These are phyloP conservation scores for Platanthera guangdongensis DNA, from an alignment of 106 monocot species.

Conservation along the genomic window DNA sequence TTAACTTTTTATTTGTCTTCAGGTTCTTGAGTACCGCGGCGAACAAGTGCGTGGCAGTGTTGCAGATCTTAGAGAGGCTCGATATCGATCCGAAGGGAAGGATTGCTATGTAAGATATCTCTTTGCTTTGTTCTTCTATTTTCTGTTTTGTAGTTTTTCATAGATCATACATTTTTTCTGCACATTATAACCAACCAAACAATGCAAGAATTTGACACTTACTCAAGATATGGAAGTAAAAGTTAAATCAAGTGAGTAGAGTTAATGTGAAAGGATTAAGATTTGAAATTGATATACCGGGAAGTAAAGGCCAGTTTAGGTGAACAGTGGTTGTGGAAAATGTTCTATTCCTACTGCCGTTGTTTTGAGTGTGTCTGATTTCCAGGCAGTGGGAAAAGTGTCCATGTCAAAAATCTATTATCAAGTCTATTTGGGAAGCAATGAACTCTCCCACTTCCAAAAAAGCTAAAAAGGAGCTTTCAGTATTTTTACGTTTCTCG, in stretches of 20 bases:
- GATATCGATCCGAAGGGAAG: constrained; percentile 58
- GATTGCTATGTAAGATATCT: constrained; percentile 78
- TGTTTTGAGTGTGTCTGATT: too few relatives aligned
- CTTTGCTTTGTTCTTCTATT: constrained; percentile 2
- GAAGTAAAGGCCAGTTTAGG: too few relatives aligned
- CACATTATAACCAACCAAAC: not conserved
- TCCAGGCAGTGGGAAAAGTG: too few relatives aligned
- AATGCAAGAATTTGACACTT: not conserved
- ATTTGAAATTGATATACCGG: not conserved
- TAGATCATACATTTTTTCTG: not conserved
- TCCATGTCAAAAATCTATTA: too few relatives aligned
- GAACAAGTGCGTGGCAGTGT: constrained; percentile 88
- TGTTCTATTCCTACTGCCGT: too few relatives aligned
- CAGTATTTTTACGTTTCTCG: too few relatives aligned
- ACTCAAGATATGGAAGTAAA: not conserved
- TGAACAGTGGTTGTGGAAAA: too few relatives aligned
- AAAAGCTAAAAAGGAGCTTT: too few relatives aligned
- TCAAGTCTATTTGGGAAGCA: too few relatives aligned
- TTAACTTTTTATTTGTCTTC: not conserved
- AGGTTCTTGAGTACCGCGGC: constrained; percentile 97
- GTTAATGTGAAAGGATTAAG: not conserved
- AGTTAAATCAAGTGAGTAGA: not conserved
- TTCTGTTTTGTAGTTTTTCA: not conserved
- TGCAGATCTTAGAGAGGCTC: constrained; percentile 79
- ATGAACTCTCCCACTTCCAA: too few relatives aligned